Percentiles rank a stretch among this genome's conserved stretches.
These are phyloP conservation scores for Fusarium keratoplasticum DNA, from an alignment of 2,329 filamentous ascomycete species.

Conservation along the genomic window DNA sequence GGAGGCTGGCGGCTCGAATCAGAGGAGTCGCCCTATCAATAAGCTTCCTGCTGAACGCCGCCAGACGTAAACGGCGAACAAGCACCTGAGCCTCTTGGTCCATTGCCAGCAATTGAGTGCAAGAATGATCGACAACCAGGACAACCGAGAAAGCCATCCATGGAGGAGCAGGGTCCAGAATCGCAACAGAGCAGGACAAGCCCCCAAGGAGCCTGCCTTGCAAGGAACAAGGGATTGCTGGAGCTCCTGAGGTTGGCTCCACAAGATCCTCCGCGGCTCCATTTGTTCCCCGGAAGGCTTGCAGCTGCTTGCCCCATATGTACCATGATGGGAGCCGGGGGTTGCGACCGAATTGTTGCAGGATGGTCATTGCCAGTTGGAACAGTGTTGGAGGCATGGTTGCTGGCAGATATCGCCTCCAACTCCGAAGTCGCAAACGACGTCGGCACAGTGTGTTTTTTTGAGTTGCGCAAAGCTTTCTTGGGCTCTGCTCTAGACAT, in stretches of 20 bases:
- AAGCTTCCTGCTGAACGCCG: neutral
- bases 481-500: neutral
- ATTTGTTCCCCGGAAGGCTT: slow-evolving; percentile 41
- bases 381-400: neutral
- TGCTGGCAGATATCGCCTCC: neutral
- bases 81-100: slow-evolving; percentile 2
- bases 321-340: neutral
- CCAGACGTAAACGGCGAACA: slow-evolving; percentile 3
- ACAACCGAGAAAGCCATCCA: slow-evolving; percentile 10
- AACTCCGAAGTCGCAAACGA: neutral
- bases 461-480: neutral
- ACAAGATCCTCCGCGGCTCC: slow-evolving; percentile 39
- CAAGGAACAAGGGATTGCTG: slow-evolving; percentile 23
- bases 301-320: slow-evolving; percentile 30
- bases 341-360: neutral
- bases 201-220: slow-evolving; percentile 8
- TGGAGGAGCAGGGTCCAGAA: slow-evolving; percentile 21
- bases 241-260: slow-evolving; percentile 30
- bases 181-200: slow-evolving; percentile 10
- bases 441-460: neutral
- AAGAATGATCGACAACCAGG: slow-evolving; percentile 31
- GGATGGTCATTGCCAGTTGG: neutral
- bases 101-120: neutral
- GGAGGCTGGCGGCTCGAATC: slow-evolving; percentile 13
- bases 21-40: slow-evolving; percentile 31